Conservation (phyloP, 768 basidiomycete genomes). For the Phlebiopsis flavidoalba region DNA sequence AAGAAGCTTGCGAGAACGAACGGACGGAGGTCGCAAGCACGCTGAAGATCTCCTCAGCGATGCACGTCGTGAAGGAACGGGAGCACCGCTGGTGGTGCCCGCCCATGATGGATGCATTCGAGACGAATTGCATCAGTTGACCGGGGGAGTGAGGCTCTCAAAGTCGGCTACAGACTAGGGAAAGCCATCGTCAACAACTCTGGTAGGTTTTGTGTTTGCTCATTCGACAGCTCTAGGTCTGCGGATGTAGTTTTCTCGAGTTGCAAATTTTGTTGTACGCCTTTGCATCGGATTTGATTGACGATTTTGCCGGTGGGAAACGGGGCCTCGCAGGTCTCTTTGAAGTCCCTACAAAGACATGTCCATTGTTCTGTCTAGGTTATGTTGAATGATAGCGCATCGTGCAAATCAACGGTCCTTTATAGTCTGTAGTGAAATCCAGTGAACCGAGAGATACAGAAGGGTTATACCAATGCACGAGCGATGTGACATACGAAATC, state of each 20-base stretch:
- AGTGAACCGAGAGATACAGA: background rate
- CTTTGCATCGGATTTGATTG: background rate
- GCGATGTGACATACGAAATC: conserved; percentile 6
- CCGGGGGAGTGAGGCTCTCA: conserved; percentile 20
- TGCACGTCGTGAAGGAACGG: conserved; percentile 21
- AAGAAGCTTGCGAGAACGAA: conserved; percentile 20
- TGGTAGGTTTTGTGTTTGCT: background rate
- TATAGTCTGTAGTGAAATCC: conserved; percentile 2
- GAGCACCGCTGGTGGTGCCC: conserved; percentile 26
- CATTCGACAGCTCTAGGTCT: background rate
- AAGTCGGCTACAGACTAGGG: background rate
- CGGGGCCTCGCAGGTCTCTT: conserved; percentile 1
- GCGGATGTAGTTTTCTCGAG: background rate
- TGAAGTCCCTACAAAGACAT: background rate
- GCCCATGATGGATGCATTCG: conserved; percentile 28
- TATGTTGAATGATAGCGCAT: background rate
- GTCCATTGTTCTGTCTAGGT: background rate
- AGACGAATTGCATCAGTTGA: conserved; percentile 21
- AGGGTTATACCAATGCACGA: conserved; percentile 9
- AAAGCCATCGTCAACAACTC: background rate
- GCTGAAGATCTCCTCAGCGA: conserved; percentile 21
- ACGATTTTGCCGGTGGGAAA: background rate
- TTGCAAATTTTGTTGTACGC: background rate
- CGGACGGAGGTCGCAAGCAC: conserved; percentile 16
- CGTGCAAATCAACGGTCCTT: background rate